phyloP scores from a whole-genome alignment of 345 rosid genomes.

The Garcia nutans region DNA sequence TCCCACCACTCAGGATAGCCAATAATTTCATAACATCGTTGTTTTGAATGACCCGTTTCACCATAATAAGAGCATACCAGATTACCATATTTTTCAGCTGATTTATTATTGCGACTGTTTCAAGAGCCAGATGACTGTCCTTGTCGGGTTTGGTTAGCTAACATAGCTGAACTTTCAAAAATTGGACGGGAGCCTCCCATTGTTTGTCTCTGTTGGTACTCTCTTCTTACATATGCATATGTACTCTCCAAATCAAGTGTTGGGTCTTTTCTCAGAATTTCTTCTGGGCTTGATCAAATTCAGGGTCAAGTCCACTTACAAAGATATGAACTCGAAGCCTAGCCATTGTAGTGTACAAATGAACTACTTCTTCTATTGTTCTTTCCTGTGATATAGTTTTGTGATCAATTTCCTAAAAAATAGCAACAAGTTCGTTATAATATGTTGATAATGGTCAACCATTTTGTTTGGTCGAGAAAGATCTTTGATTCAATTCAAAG shows the following conservation, averaged over 20 bases:
- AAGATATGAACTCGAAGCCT: neutral
- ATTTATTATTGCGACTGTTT: too few relatives aligned
- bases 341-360: neutral
- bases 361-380: neutral
- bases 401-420: slow-evolving; percentile 14
- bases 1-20: slow-evolving; percentile 1
- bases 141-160: too few relatives aligned
- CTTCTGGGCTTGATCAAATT: slow-evolving; percentile 2
- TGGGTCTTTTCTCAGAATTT: neutral
- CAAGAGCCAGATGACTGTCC: too few relatives aligned
- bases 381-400: neutral
- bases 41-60: slow-evolving; percentile 6
- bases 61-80: neutral
- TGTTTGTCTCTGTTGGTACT: too few relatives aligned
- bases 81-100: too few relatives aligned
- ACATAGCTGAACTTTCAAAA: too few relatives aligned
- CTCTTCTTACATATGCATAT: too few relatives aligned
- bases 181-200: too few relatives aligned
- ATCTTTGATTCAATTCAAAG: too few relatives aligned
- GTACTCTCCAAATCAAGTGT: neutral
- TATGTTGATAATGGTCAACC: neutral
- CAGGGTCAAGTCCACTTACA: neutral
- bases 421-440: slow-evolving; percentile 9
- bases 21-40: slow-evolving; percentile 6
- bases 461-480: too few relatives aligned